Evolutionary conservation across 2,329 filamentous ascomycete species (phyloP), one percentile per base, ranked within the genome.

Genomic region (Parastagonospora nodorum): DNA sequence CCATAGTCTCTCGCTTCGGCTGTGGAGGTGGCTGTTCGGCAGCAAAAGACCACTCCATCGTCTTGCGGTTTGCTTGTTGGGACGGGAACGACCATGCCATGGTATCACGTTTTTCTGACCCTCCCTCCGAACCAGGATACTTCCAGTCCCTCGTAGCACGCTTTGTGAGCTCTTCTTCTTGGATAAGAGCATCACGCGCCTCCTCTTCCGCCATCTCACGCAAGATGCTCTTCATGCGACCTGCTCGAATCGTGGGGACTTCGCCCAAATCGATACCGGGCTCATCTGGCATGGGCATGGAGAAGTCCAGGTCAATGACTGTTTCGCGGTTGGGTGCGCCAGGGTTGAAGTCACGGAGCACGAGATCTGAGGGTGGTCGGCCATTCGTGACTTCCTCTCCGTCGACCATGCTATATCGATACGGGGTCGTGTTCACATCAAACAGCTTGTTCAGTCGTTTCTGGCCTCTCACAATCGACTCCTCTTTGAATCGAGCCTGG

Each of bases 291-390:
- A 65, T 67, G 2, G 72, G 69, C 42, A 68, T 77, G 14, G 80
- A 82, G 35, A 78, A 80, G 64, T 86, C 83, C 32, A 87, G 75
- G 60, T 87, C 83, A 48, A 85, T 84, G 51, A 80, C 72, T 11
- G 78, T 80, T 61, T 77, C 83, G 39, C 78, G 75, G 49, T 78
- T 77, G 2, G 74, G 74, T 24, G 73, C 74, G 4, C 72, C 69
- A 29, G 71, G 71, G 39, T 73, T 70, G 54, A 72, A 74, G 48
- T 75, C 77, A 15, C 79, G 76, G 5, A 82, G 75, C 7, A 83
- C 82, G 5, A 86, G 73, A 63, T 86, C 84, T 2, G 82, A 84
- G n/a, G 74, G 71, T 19, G 78, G 77, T 38, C 77, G 75, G 44
- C 73, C 73, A 52, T 53, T 63, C 75, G 49, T 24, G 14, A 39